phyloP scores from a whole-genome alignment of 2,329 filamentous ascomycete species.

The Neurospora sp. region DNA sequence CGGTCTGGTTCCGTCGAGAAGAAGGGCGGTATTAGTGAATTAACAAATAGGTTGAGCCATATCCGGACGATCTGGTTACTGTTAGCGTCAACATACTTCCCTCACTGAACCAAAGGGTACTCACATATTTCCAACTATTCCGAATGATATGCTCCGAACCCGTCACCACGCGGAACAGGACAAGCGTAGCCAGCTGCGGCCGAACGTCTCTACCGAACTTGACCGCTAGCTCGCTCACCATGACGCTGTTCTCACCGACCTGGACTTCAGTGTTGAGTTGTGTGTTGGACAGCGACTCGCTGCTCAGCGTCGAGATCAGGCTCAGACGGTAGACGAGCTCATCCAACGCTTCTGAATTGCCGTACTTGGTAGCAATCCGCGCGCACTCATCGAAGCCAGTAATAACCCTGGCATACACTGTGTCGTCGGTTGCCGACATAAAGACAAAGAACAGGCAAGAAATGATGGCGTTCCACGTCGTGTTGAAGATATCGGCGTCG shows the following conservation, averaged over 20 bases:
- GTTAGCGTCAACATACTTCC: slow-evolving; percentile 19
- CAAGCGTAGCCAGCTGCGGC: slow-evolving; percentile 84
- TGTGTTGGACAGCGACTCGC: slow-evolving; percentile 68
- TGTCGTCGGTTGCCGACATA: slow-evolving; percentile 94
- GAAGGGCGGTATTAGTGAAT: slow-evolving; percentile 80
- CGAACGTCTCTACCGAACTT: slow-evolving; percentile 90
- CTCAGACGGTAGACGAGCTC: slow-evolving; percentile 86
- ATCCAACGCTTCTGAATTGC: slow-evolving; percentile 76
- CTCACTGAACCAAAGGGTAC: slow-evolving; percentile 23
- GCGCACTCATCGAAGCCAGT: slow-evolving; percentile 95
- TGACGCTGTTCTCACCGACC: slow-evolving; percentile 81
- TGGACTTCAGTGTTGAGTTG: slow-evolving; percentile 91
- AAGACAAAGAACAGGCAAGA: slow-evolving; percentile 96
- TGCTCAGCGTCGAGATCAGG: slow-evolving; percentile 80
- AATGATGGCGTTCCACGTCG: slow-evolving; percentile 90
- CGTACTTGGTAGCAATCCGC: slow-evolving; percentile 78
- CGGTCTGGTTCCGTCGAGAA: slow-evolving; percentile 53
- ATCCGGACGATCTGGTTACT: slow-evolving; percentile 67
- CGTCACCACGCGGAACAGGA: slow-evolving; percentile 87
- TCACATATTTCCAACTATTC: slow-evolving; percentile 68
- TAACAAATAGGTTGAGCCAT: slow-evolving; percentile 91
- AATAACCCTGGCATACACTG: slow-evolving; percentile 87
- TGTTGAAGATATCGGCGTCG: slow-evolving; percentile 94
- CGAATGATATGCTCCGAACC: slow-evolving; percentile 71
- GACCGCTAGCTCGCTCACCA: slow-evolving; percentile 97